A percentile compares a stretch with the other conserved stretches of the same genome.
These are phyloP conservation scores for Hypoxylon lienhwacheense DNA, from an alignment of 495 filamentous ascomycete genomes.

Conservation along the genomic window DNA sequence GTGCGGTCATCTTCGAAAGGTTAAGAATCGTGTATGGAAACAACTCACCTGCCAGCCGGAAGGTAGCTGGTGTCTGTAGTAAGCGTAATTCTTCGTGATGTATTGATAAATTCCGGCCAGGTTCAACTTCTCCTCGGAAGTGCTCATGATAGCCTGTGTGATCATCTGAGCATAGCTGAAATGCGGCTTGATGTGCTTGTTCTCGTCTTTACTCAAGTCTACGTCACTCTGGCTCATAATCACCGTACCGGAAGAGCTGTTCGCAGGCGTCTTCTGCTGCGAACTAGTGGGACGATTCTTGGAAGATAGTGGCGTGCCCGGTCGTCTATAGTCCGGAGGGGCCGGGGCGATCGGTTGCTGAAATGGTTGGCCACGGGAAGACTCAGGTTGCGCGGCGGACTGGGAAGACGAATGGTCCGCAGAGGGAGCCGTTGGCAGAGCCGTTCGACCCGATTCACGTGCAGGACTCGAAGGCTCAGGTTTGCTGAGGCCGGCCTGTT, in stretches of 20 bases:
- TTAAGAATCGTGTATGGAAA: neutral
- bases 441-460: constrained; percentile 37
- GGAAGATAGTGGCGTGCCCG: constrained; percentile 64
- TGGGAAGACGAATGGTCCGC: constrained; percentile 44
- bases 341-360: constrained; percentile 67
- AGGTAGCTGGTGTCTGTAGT: constrained; percentile 74
- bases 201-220: constrained; percentile 79
- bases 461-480: constrained; percentile 28
- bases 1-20: neutral
- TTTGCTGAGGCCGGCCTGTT: constrained; percentile 49
- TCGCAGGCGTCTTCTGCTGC: constrained; percentile 48
- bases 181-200: constrained; percentile 87
- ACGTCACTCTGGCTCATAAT: constrained; percentile 59
- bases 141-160: constrained; percentile 87
- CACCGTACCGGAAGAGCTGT: constrained; percentile 46
- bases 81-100: constrained; percentile 86
- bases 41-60: constrained; percentile 81
- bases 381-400: constrained; percentile 21
- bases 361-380: constrained; percentile 31
- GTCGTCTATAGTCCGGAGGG: constrained; percentile 68
- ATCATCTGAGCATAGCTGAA: constrained; percentile 98
- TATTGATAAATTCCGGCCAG: constrained; percentile 88
- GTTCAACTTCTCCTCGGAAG: constrained; percentile 80
- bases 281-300: constrained; percentile 40
- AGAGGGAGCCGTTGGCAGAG: constrained; percentile 52